Conservation (phyloP, 176 grass and related monocot genomes). For the Cymbopogon citratus region DNA sequence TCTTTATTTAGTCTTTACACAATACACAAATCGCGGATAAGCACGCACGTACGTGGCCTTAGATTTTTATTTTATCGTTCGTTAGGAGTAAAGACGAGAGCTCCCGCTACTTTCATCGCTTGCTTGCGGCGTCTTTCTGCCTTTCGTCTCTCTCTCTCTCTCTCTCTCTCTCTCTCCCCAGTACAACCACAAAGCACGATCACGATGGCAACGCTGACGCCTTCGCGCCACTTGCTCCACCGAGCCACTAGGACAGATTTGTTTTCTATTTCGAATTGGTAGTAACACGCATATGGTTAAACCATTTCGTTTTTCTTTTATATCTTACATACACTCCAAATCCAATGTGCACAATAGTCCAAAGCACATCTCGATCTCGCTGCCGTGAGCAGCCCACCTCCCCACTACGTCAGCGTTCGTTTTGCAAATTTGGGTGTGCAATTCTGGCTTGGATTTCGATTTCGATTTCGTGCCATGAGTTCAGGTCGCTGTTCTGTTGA, state of each 20-base stretch:
- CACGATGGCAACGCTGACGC: conserved; percentile 10
- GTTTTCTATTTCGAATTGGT: neutral
- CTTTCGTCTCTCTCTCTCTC: neutral
- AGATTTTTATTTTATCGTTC: neutral
- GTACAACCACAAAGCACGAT: neutral
- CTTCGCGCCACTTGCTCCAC: conserved; percentile 32
- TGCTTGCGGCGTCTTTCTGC: neutral
- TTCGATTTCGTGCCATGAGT: neutral
- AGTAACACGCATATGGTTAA: neutral
- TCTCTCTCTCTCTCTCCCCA: neutral
- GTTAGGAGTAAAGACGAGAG: conserved; percentile 15
- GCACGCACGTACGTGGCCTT: neutral
- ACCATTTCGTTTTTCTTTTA: neutral
- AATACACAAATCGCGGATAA: conserved; percentile 23
- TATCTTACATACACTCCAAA: neutral
- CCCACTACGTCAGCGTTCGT: neutral
- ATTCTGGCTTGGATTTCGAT: neutral
- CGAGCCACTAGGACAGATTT: neutral
- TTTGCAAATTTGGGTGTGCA: no score
- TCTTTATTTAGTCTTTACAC: neutral
- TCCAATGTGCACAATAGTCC: no score
- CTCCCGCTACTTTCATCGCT: neutral
- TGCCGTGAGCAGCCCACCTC: neutral
- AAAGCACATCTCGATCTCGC: neutral
- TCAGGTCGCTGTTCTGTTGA: neutral